These are phyloP conservation scores for Pelargonium myrrhifolium DNA, from an alignment of 441 rosid species.

Conservation along the genomic window DNA sequence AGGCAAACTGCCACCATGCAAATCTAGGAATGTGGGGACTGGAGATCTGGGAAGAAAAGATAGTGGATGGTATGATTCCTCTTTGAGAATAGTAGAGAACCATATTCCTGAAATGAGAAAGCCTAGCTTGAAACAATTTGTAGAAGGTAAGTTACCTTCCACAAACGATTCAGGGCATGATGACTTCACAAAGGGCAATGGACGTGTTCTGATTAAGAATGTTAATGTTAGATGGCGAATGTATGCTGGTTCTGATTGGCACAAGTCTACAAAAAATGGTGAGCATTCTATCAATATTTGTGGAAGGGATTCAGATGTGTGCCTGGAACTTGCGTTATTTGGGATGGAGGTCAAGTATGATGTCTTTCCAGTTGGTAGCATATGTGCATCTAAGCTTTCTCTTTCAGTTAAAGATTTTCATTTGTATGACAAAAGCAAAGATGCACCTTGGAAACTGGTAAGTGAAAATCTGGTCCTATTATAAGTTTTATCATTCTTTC, in stretches of 20 bases:
- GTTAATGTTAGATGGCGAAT: conserved; percentile 74
- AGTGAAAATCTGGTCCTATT: conserved; percentile 13
- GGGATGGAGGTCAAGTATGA: conserved; percentile 62
- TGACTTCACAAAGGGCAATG: conserved; percentile 41
- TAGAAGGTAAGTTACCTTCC: conserved; percentile 40
- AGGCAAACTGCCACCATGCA: conserved; percentile 37
- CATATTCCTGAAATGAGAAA: conserved; percentile 68
- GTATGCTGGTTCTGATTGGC: conserved; percentile 87
- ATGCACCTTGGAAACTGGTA: conserved; percentile 88
- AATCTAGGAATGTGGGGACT: conserved; percentile 26
- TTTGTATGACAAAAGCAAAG: conserved; percentile 63
- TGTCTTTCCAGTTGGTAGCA: conserved; percentile 55
- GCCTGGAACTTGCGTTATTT: conserved; percentile 63
- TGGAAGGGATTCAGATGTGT: conserved; percentile 55
- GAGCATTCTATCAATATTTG: conserved; percentile 22
- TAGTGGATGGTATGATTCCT: conserved; percentile 73
- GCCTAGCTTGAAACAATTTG: conserved; percentile 34
- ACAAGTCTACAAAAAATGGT: conserved; percentile 27
- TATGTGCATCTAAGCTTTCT: conserved; percentile 61
- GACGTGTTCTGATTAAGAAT: conserved; percentile 55
- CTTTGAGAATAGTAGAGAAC: conserved; percentile 63
- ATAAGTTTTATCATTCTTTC: conserved; percentile 9
- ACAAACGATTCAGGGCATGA: conserved; percentile 26
- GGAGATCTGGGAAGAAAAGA: conserved; percentile 49
- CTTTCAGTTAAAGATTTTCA: conserved; percentile 65